Base-by-base conservation (phyloP, 129 eudicot genomes). In the Chrysanthemum lavandulifolium region DNA sequence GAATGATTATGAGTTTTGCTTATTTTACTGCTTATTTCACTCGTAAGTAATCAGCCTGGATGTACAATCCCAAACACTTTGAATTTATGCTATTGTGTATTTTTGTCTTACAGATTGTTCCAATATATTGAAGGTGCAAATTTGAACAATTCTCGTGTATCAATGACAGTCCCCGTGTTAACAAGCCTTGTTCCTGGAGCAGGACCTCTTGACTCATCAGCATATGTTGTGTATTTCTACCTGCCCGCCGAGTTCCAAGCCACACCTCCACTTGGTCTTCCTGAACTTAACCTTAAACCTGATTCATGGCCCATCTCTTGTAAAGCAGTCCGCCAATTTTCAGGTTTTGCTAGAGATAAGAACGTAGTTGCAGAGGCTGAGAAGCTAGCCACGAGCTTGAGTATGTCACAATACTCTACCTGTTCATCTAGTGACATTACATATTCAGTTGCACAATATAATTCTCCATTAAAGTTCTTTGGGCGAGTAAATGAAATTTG, bases 91-190 rank as follows among this genome's bases (percentile, higher is more conserved):
- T 53, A 40, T 43, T 18, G 13, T 47, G 2, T 40, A 53, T 68
- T 45, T 25, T 65, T 62, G 40, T 57, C 16, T 52, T 50, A 45
- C 86, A 89, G 96, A 79, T 82, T 92, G 65, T 92, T 92, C 79
- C 96, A 92, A 77, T 92, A 66, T 61, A 87, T 85, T 5, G 80
- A 92, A 87, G 98, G 98, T 25, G 96, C 98, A 78, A 92, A 92
- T 71, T 69, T 92, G 69, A 92, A 92, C 92, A 83, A 48, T 43
- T 87, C 98, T 6, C 76, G 96, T 29, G 79, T 92, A 77, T 57
- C 85, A 13, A 85, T 92, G 95, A 89, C 95, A 0, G 66, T 63
- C 12, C 96, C 98, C 0, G 90, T 92, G 52, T 76, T 92, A 76
- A 92, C 98, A 43, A 87, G 90, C 86, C 63, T 92, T 51, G 84